Evolutionary conservation across 2,329 filamentous ascomycete species (phyloP), one percentile per base, ranked within the genome.

Genomic region (Ophiostoma sp.): DNA sequence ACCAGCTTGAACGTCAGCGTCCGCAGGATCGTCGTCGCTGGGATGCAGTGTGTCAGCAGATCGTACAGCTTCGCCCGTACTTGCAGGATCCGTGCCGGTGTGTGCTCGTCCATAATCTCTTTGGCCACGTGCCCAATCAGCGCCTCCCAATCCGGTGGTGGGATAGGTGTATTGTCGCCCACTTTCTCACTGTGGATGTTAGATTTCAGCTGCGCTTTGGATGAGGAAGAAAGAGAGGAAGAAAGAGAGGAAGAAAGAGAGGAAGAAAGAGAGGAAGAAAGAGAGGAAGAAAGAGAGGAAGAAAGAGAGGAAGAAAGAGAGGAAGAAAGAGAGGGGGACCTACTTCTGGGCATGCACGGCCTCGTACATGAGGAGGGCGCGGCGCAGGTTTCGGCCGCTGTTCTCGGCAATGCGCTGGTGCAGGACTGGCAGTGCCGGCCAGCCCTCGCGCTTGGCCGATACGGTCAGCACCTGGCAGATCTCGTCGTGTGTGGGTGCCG

Each of bases 321-420:
- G 8, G 18, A n/a, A 62, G 49, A 66, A 27, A 42, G 0, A 63
- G 16, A 55, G 3, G 18, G 75, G 27, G 27, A 27, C 89, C 72
- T 85, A 97, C 93, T 97, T 98, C 76, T 98, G 94, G 45, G 95
- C 95, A 80, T 98, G 92, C 40, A 98, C 91, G 12, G 95, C 91
- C 80, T 99, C 95, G 75, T 94, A 96, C 93, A 99, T 99, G 73
- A 99, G 82, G 75, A 99, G 80, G 18, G 95, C 95, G 75, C 90
- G 88, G 72, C 95, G 87, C 75, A 99, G 78, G 79, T 99, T 99
- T 72, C 95, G 86, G 47, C 92, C 93, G 75, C 94, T 97, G 75
- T 97, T 93, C 75, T 86, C 87, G 0, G 95, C 95, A 77, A 99
- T 95, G 74, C 92, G 87, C 78, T 86, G 84, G 77, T 97, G 92